These are phyloP conservation scores for Astrocystis sublimbata DNA, from an alignment of 495 filamentous ascomycete species.

Conservation along the genomic window DNA sequence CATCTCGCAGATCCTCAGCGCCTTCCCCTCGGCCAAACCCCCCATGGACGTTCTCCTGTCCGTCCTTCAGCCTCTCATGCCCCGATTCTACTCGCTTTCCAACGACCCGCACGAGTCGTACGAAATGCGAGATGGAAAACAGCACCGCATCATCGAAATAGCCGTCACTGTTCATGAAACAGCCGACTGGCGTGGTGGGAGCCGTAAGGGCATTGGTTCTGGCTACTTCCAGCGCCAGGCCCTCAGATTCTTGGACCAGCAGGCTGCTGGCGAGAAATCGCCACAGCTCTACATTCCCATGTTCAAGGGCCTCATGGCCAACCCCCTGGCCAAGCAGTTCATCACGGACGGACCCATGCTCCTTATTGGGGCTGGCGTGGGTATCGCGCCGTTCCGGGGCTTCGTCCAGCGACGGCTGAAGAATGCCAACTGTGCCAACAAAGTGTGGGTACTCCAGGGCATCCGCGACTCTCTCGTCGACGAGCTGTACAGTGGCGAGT, in stretches of 20 bases:
- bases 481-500: conserved; percentile 94
- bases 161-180: conserved; percentile 93
- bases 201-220: conserved; percentile 69
- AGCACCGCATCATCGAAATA: conserved; percentile 85
- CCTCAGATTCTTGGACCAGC: conserved; percentile 62
- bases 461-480: conserved; percentile 89
- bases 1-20: conserved; percentile 79
- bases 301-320: conserved; percentile 99
- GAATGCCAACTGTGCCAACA: conserved; percentile 97
- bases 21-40: conserved; percentile 89
- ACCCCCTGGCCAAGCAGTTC: conserved; percentile 88
- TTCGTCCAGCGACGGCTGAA: conserved; percentile 94
- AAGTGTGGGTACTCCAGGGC: conserved; percentile 99
- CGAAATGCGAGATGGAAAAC: conserved; percentile 62
- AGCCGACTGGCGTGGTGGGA: conserved; percentile 70
- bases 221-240: conserved; percentile 88
- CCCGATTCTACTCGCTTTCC: conserved; percentile 95
- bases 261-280: conserved; percentile 56
- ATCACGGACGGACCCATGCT: conserved; percentile 93
- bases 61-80: conserved; percentile 84
- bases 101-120: conserved; percentile 90
- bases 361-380: conserved; percentile 93
- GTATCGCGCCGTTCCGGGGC: conserved; percentile 94
- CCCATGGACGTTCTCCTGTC: conserved; percentile 79
- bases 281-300: conserved; percentile 78